Evolutionary conservation across 2,329 filamentous ascomycete genomes (phyloP).

Genomic region (Cadophora sp.): DNA sequence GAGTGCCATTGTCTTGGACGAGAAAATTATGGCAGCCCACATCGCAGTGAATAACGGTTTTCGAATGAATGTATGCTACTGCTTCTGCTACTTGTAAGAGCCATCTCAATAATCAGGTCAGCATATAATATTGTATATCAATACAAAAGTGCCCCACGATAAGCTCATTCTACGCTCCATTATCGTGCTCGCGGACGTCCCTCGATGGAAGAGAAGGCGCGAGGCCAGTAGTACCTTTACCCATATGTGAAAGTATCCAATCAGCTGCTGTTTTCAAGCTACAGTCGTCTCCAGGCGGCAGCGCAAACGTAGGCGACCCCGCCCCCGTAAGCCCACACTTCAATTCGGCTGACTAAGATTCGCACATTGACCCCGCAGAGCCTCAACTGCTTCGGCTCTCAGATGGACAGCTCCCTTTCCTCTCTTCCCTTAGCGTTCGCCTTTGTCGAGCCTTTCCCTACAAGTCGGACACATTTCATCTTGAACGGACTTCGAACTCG

Average conservation of each 20-base stretch:
- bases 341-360: not conserved
- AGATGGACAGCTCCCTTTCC: not conserved
- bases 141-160: slow-evolving; percentile 2
- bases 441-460: no score
- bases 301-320: no score
- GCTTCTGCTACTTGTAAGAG: not conserved
- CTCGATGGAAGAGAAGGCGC: no score
- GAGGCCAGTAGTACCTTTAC: no score
- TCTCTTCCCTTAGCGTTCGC: no score
- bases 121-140: not conserved
- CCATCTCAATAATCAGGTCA: not conserved
- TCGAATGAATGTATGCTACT: not conserved
- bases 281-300: no score
- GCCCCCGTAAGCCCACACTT: not conserved
- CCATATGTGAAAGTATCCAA: no score
- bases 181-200: no score
- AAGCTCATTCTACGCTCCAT: no score
- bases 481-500: no score
- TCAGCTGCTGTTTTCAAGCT: no score
- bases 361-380: not conserved
- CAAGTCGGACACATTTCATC: no score
- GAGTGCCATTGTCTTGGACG: not conserved
- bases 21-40: not conserved
- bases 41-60: not conserved
- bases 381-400: not conserved